Percentiles rank a stretch among this genome's conserved stretches.
Conservation (phyloP, 225 moss, liverwort and hornwort genomes). For the Neckera pumila region DNA sequence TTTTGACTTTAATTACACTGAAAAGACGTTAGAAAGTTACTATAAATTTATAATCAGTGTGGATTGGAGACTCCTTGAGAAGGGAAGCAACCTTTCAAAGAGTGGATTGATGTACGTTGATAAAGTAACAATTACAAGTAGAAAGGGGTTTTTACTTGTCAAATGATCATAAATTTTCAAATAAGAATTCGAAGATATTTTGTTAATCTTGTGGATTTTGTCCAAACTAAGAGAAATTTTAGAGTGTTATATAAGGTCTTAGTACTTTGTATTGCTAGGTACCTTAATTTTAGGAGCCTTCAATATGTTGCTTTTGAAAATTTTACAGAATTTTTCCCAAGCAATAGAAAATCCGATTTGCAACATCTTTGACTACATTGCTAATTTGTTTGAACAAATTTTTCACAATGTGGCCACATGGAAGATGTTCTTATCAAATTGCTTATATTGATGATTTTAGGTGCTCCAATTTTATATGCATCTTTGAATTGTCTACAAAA, state of each 20-base stretch:
- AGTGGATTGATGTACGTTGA: not conserved
- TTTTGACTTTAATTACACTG: not conserved
- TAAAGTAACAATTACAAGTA: not conserved
- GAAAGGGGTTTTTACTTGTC: not conserved
- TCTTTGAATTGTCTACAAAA: not conserved
- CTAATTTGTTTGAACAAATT: not conserved
- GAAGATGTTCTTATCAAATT: not conserved
- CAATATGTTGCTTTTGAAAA: not conserved
- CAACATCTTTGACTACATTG: not conserved
- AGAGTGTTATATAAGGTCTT: not conserved
- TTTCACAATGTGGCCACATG: not conserved
- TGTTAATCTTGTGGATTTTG: not conserved
- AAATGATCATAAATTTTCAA: not conserved
- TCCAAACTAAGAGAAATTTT: not conserved
- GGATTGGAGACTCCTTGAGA: not conserved
- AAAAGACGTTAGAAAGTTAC: not conserved
- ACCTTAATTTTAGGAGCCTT: not conserved
- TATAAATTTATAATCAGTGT: not conserved
- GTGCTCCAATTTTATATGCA: not conserved
- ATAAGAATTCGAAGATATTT: not conserved
- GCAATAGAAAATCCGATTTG: not conserved
- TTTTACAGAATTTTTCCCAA: not conserved
- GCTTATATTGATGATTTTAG: not conserved
- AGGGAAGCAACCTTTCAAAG: not conserved
- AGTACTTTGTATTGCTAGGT: rapidly evolving